Conservation (phyloP, 192 early-diverging fungal genomes). For the Diversispora epigaea region DNA sequence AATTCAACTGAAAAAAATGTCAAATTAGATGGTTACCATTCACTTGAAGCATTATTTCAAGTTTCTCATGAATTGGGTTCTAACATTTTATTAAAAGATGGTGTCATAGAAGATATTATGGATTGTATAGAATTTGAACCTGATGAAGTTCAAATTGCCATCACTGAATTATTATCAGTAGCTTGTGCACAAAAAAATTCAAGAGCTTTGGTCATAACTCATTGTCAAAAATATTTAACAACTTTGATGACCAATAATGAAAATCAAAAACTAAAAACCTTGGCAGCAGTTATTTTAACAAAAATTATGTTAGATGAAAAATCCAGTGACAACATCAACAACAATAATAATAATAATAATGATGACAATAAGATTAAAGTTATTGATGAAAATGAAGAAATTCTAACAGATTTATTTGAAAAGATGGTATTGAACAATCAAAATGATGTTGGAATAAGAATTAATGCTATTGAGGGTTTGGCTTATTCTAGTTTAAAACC, state of each 20-base stretch:
- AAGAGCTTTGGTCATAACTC: constrained; percentile 53
- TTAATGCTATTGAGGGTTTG: constrained; percentile 75
- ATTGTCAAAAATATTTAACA: constrained; percentile 55
- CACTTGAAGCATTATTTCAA: constrained; percentile 69
- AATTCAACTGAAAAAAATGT: constrained; percentile 40
- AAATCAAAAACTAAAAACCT: constrained; percentile 52
- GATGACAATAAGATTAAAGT: constrained; percentile 37
- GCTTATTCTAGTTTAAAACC: constrained; percentile 77
- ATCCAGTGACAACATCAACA: constrained; percentile 8
- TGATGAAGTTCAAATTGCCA: constrained; percentile 62
- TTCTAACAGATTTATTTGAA: constrained; percentile 57
- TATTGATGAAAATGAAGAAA: constrained; percentile 32
- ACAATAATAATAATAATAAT: constrained; percentile 32
- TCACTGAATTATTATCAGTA: constrained; percentile 55
- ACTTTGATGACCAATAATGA: constrained; percentile 41
- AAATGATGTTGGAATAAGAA: constrained; percentile 36
- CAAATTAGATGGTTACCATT: constrained; percentile 39
- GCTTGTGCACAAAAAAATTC: constrained; percentile 64
- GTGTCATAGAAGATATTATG: constrained; percentile 72
- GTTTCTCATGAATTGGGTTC: constrained; percentile 57
- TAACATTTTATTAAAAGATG: constrained; percentile 58
- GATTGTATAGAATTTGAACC: constrained; percentile 79
- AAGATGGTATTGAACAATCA: constrained; percentile 47
- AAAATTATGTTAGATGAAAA: constrained; percentile 56
- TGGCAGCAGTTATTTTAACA: constrained; percentile 59